These are phyloP conservation scores for Artemisia princeps DNA, from an alignment of 140 eudicot species.

Conservation along the genomic window DNA sequence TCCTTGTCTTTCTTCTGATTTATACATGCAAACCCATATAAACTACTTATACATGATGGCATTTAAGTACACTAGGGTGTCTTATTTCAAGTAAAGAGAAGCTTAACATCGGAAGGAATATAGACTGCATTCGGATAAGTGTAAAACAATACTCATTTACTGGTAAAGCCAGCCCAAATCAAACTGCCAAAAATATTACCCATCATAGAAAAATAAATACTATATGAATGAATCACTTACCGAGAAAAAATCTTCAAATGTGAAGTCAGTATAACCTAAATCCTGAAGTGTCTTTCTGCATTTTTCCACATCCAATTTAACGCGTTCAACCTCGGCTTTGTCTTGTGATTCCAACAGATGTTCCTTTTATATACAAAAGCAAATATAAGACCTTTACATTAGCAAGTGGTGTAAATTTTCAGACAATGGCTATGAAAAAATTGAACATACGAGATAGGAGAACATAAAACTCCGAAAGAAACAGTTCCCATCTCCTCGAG, in stretches of 20 bases:
- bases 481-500: constrained; percentile 93
- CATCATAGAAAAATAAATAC: background rate
- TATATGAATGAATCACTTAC: constrained; percentile 30
- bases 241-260: constrained; percentile 84
- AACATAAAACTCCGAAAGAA: constrained; percentile 93
- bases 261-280: constrained; percentile 83
- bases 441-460: constrained; percentile 71
- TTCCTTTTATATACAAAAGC: constrained; percentile 40
- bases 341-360: constrained; percentile 82
- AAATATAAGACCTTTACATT: constrained; percentile 14
- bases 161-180: background rate
- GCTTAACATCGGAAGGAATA: background rate
- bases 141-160: background rate
- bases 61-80: background rate
- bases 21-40: background rate
- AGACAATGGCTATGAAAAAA: constrained; percentile 2
- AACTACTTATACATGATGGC: background rate
- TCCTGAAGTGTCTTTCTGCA: constrained; percentile 73
- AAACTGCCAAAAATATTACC: background rate
- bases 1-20: background rate
- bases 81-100: background rate
- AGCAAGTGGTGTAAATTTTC: constrained; percentile 10
- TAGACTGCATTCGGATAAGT: background rate
- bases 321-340: constrained; percentile 58
- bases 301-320: constrained; percentile 51